Base-by-base conservation (phyloP, 2,329 filamentous ascomycete genomes). In the Paecilomyces sp. region DNA sequence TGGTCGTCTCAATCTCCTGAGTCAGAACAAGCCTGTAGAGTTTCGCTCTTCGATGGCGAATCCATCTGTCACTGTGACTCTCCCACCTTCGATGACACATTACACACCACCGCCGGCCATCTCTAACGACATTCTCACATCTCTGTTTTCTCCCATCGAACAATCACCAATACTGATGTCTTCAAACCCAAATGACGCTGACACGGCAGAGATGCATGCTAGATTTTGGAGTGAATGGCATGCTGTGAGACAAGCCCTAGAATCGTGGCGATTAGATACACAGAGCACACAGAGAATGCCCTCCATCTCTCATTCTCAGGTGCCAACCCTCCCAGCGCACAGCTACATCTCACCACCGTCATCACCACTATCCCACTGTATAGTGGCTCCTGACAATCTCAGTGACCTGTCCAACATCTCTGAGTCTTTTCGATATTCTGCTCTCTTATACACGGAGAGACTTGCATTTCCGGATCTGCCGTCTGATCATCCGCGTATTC, bases 221-320 rank as follows among this genome's bases (percentile, higher is more conserved):
- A 66, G 60, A n/a, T 95, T 95, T 74, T 95, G 91, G 91, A 79
- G 81, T 30, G 91, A 95, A 74, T 96, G 92, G 92, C 88, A 88
- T 70, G 87, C 91, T 57, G 85, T 92, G 3, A 89, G 90, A 30
- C 81, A 85, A 54, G 85, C 87, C 3, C 84, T 97, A 8, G 88
- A 92, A 70, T 85, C 85, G 63, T 96, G 92, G 92, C 84, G 91
- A 64, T 90, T 94, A 67, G 84, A 89, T 64, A 73, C 12, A 60
- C 62, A 3, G 59, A 64, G 8, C 64, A 61, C 3, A 62, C 62
- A 18, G 58, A 36, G 57, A 34, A n/a, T 60, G 22, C 33, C 58
- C 55, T 57, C 66, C 57, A 54, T 60, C 58, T 59, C 36, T 53
- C 57, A 59, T 55, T 59, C 59, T 18, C 41, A 59, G 30, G 53